Evolutionary conservation across 768 basidiomycete genomes (phyloP).

Genomic region (Sporobolomyces roseus): DNA sequence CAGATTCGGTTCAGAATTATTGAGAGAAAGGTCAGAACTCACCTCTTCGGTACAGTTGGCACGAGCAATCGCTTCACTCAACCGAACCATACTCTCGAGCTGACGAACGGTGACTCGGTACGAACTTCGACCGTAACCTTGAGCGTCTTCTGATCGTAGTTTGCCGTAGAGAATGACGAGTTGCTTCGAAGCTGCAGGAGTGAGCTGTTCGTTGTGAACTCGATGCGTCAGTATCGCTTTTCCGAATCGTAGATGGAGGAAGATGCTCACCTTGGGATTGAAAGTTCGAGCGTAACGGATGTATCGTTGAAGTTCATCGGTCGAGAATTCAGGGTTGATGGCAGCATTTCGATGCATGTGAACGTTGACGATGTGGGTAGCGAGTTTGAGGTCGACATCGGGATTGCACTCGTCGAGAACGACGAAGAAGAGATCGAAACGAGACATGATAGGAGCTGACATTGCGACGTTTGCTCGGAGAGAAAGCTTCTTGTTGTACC

Average conservation of each 20-base stretch:
- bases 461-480: slow-evolving; percentile 90
- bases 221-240: neutral
- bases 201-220: slow-evolving; percentile 63
- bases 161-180: slow-evolving; percentile 92
- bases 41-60: slow-evolving; percentile 95
- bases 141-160: slow-evolving; percentile 85
- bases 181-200: slow-evolving; percentile 83
- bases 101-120: slow-evolving; percentile 98
- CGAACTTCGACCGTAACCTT: slow-evolving; percentile 80
- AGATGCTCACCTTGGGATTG: slow-evolving; percentile 75
- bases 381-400: slow-evolving; percentile 84
- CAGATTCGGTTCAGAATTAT: neutral
- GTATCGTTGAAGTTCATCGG: slow-evolving; percentile 91
- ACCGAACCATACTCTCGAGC: slow-evolving; percentile 94
- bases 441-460: slow-evolving; percentile 98
- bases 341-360: slow-evolving; percentile 93
- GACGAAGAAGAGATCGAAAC: slow-evolving; percentile 97
- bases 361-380: slow-evolving; percentile 94
- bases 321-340: slow-evolving; percentile 93
- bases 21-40: slow-evolving; percentile 39
- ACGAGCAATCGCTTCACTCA: slow-evolving; percentile 93
- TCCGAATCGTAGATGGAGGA: neutral
- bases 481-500: slow-evolving; percentile 91
- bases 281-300: slow-evolving; percentile 96
- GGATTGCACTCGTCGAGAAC: slow-evolving; percentile 96